Evolutionary conservation across 805 yeast genomes (phyloP).

Genomic region (Candida silvicultrix): DNA sequence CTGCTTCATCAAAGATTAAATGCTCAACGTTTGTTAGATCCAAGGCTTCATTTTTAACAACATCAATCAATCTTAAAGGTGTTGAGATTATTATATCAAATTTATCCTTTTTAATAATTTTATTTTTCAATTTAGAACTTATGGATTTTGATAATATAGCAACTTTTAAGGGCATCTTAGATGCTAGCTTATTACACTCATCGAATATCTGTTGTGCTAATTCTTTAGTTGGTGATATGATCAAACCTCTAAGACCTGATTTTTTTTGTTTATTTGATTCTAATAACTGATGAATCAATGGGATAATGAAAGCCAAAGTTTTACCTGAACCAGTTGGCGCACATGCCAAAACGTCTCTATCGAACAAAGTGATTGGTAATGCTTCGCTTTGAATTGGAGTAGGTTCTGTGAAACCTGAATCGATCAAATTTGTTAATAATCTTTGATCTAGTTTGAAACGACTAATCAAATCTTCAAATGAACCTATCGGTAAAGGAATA

Average conservation of each 20-base stretch:
- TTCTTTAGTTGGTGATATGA: conserved; percentile 93
- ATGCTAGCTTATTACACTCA: conserved; percentile 54
- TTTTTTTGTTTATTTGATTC: conserved; percentile 3
- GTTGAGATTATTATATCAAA: conserved; percentile 82
- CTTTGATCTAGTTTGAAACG: conserved; percentile 60
- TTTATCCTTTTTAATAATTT: conserved; percentile 50
- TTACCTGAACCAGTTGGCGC: conserved; percentile 99
- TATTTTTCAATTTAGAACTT: conserved; percentile 60
- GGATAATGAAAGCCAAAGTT: conserved; percentile 84
- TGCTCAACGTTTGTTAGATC: conserved; percentile 63
- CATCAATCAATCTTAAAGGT: conserved; percentile 81
- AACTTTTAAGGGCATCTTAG: conserved; percentile 38
- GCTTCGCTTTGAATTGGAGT: conserved; percentile 92
- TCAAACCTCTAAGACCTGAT: conserved; percentile 60
- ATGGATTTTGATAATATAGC: conserved; percentile 68
- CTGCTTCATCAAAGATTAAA: conserved; percentile 92
- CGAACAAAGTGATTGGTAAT: conserved; percentile 65
- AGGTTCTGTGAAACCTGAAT: conserved; percentile 73
- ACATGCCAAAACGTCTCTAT: conserved; percentile 81
- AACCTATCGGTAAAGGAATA: conserved; percentile 84
- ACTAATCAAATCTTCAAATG: conserved; percentile 72
- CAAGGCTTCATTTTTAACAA: conserved; percentile 54
- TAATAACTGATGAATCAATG: conserved; percentile 56
- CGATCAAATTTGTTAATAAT: conserved; percentile 53
- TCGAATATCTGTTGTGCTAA: conserved; percentile 79